Percentiles rank a stretch among this genome's conserved stretches.
Evolutionary conservation across 768 basidiomycete species (phyloP).

Genomic region (Pleurotus ostreatus): DNA sequence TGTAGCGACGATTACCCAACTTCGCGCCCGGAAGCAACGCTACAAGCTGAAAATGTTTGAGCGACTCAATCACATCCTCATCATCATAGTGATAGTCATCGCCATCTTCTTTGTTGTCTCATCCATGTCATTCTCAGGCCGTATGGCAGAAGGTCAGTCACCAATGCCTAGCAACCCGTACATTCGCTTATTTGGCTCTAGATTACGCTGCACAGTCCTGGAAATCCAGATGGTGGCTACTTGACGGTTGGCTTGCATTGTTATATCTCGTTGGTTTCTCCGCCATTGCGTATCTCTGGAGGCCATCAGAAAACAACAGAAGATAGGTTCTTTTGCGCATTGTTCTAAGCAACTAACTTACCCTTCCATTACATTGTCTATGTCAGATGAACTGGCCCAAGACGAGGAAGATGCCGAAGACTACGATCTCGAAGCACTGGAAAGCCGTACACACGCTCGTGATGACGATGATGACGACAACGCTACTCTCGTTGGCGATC

Average conservation of each 20-base stretch:
- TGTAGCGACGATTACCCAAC: slow-evolving; percentile 82
- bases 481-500: slow-evolving; percentile 65
- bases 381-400: slow-evolving; percentile 96
- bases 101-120: slow-evolving; percentile 91
- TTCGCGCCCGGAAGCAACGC: slow-evolving; percentile 79
- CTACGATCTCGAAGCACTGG: slow-evolving; percentile 80
- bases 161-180: too few species aligned
- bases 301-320: slow-evolving; percentile 86
- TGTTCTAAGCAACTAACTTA: slow-evolving; percentile 19
- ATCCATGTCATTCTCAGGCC: slow-evolving; percentile 85
- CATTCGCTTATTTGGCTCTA: slow-evolving; percentile 21
- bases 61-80: slow-evolving; percentile 77
- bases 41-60: slow-evolving; percentile 90
- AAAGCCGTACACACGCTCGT: slow-evolving; percentile 44
- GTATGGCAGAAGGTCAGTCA: slow-evolving; percentile 78
- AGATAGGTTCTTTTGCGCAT: slow-evolving; percentile 51
- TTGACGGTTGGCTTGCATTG: slow-evolving; percentile 91
- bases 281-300: slow-evolving; percentile 87
- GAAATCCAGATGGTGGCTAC: slow-evolving; percentile 90
- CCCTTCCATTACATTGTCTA: slow-evolving; percentile 62
- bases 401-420: slow-evolving; percentile 93
- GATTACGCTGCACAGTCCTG: slow-evolving; percentile 92
- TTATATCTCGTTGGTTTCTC: slow-evolving; percentile 82
- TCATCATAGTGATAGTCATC: slow-evolving; percentile 78
- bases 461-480: slow-evolving; percentile 69